Conservation (phyloP, 2,329 filamentous ascomycete species). For the Arthrobotrys megalospora region DNA sequence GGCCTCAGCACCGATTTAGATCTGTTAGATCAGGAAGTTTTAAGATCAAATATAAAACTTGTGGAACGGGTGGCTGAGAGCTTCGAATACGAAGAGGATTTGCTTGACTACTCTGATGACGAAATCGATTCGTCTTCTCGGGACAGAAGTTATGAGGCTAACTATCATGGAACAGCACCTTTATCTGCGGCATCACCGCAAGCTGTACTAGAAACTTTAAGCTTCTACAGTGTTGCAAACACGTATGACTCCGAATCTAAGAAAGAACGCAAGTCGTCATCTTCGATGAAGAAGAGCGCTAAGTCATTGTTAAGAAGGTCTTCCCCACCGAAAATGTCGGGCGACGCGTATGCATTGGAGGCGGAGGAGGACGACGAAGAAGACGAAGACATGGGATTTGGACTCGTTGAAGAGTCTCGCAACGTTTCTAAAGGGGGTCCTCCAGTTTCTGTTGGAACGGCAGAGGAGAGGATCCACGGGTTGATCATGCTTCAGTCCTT, state of each 20-base stretch:
- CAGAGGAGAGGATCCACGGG: slow-evolving; percentile 50
- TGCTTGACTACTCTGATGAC: too few species aligned
- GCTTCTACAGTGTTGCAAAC: background rate
- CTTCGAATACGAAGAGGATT: too few species aligned
- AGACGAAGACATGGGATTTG: slow-evolving; percentile 1
- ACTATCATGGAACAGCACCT: background rate
- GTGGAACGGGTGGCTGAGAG: too few species aligned
- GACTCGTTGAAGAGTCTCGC: background rate
- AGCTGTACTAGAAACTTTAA: background rate
- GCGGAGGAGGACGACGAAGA: slow-evolving; percentile 6
- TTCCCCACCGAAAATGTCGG: background rate
- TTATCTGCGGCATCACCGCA: background rate
- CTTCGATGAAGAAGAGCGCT: slow-evolving; percentile 4
- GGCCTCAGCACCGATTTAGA: background rate
- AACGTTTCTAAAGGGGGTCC: background rate
- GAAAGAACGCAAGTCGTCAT: background rate
- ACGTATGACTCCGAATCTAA: background rate
- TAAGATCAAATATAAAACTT: background rate
- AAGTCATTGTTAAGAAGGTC: background rate
- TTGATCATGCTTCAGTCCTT: slow-evolving; percentile 59
- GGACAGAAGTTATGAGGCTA: too few species aligned
- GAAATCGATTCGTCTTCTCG: too few species aligned
- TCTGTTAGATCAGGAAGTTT: background rate
- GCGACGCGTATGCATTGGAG: too few species aligned
- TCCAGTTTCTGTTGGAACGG: slow-evolving; percentile 2